Evolutionary conservation across 2,329 filamentous ascomycete genomes (phyloP), one percentile per base, ranked within the genome.

Genomic region (Penicillium expansum): DNA sequence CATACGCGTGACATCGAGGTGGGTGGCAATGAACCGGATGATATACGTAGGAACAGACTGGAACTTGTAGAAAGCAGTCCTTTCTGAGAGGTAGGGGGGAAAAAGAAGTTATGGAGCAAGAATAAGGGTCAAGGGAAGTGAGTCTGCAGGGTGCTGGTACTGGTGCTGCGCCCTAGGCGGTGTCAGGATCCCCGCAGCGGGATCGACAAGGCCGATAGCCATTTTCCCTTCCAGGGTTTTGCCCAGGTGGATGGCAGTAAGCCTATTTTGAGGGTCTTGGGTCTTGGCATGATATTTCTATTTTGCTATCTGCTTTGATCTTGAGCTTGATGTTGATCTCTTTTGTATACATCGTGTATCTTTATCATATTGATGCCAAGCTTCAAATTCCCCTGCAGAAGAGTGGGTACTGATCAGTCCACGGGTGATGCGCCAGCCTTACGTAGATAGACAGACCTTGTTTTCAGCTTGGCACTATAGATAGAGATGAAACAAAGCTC

Each of bases 101-200:
- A 44, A 22, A 43, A 10, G 7, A 33, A 11, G 22, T 37, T 43
- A 14, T 10, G 29, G 29, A 11, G 33, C 22, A 4, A 7, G 14
- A 27, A 32, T 13, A 11, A 35, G 24, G 33, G 18, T 30, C 6
- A 37, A 33, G 9, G 27, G 42, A 16, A 35, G 29, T 33, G 24
- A 39, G 20, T 20, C 11, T 29, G 33, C 32, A 47, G 1, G 44
- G 18, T 39, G n/a, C n/a, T n/a, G n/a, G n/a, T n/a, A n/a, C n/a
- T n/a, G n/a, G n/a, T n/a, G 35, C 43, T 38, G 50, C 38, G 48
- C 43, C 38, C 30, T 41, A 32, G 62, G 62, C 62, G 62, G 62
- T 64, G 62, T 62, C 62, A 45, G 48, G 11, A 22, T 51, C 62
- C 62, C 62, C 62, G 62, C 62, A 64, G 35, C 48, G 57, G 56